Percentiles rank a stretch among this genome's conserved stretches.
phyloP scores from a whole-genome alignment of 768 basidiomycete species.

The Lentinula aciculospora region DNA sequence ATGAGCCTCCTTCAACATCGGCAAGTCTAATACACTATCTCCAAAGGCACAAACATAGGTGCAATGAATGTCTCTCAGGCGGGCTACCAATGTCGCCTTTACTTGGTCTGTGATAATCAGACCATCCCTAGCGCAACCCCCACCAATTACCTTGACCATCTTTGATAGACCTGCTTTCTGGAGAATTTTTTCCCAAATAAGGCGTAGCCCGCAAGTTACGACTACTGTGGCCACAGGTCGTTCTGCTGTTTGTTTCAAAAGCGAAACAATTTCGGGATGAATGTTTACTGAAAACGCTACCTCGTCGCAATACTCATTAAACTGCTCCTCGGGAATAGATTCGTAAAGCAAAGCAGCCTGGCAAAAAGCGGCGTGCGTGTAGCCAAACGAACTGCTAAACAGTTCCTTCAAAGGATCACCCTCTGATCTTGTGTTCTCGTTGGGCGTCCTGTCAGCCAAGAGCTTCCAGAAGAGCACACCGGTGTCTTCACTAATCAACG shows the following conservation, averaged over 20 bases:
- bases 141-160: constrained; percentile 17
- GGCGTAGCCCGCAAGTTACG: constrained; percentile 14
- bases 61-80: constrained; percentile 12
- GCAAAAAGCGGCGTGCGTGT: constrained; percentile 17
- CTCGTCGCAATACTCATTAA: constrained; percentile 13
- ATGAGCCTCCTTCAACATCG: constrained; percentile 18
- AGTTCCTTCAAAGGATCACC: constrained; percentile 14
- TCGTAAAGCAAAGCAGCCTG: constrained; percentile 18
- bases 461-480: constrained; percentile 16
- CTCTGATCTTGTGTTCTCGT: not conserved
- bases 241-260: constrained; percentile 9
- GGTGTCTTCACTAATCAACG: constrained; percentile 15
- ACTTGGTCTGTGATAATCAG: constrained; percentile 15
- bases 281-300: constrained; percentile 13
- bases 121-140: constrained; percentile 13
- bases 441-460: not conserved
- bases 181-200: constrained; percentile 15
- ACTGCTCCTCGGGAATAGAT: constrained; percentile 10
- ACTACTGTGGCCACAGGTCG: constrained; percentile 10
- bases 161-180: constrained; percentile 13
- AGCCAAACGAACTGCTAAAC: constrained; percentile 17
- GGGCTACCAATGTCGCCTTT: constrained; percentile 14
- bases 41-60: constrained; percentile 18
- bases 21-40: constrained; percentile 18
- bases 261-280: constrained; percentile 12